These are phyloP conservation scores for Pseudotsuga menziesii DNA, from an alignment of 75 land plant genomes.

Conservation along the genomic window DNA sequence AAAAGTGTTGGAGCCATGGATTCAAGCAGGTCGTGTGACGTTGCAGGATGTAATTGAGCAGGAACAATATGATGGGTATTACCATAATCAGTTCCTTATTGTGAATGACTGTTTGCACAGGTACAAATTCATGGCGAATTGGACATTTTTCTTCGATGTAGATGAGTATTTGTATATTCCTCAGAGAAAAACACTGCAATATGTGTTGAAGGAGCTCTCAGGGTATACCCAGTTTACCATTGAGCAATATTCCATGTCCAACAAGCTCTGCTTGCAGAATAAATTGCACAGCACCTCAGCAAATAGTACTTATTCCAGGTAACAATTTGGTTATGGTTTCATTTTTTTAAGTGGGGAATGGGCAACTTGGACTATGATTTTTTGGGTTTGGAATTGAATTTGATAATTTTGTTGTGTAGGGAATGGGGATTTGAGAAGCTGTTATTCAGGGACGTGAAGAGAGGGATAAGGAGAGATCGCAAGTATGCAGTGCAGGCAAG, in stretches of 20 bases:
- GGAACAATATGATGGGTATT: slow-evolving; percentile 74
- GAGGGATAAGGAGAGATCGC: slow-evolving; percentile 59
- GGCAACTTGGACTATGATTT: too few species aligned
- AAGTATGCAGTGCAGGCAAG: slow-evolving; percentile 85
- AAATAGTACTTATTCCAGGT: neutral
- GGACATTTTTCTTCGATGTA: slow-evolving; percentile 93
- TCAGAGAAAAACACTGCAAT: slow-evolving; percentile 25
- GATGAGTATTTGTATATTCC: slow-evolving; percentile 82
- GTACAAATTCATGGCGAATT: slow-evolving; percentile 55
- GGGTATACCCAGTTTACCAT: neutral
- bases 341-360: too few species aligned
- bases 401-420: slow-evolving; percentile 24
- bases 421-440: slow-evolving; percentile 91
- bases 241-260: neutral
- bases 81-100: slow-evolving; percentile 86
- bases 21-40: slow-evolving; percentile 59
- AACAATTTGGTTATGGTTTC: too few species aligned
- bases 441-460: slow-evolving; percentile 62
- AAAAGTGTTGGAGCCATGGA: slow-evolving; percentile 68
- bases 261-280: neutral
- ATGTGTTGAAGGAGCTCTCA: slow-evolving; percentile 7
- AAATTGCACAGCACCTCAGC: neutral
- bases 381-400: too few species aligned
- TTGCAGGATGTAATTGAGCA: slow-evolving; percentile 73
- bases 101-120: slow-evolving; percentile 90